Percentiles rank a stretch among this genome's conserved stretches.
These are phyloP conservation scores for Scedosporium boydii DNA, from an alignment of 2,329 filamentous ascomycete genomes.

Conservation along the genomic window DNA sequence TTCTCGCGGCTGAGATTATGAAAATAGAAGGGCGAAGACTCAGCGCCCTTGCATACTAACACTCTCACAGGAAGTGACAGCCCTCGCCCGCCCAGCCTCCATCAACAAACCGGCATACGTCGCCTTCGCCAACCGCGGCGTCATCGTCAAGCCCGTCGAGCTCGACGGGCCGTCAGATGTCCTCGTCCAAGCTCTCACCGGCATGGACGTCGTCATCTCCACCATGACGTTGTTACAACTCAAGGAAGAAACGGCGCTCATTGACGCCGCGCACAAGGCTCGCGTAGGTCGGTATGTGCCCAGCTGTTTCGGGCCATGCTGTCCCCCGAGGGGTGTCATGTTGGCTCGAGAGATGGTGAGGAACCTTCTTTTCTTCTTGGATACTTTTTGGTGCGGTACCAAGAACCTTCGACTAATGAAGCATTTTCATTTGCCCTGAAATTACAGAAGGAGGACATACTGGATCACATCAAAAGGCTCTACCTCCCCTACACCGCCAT, in stretches of 20 bases:
- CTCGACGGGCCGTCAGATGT: not conserved
- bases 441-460: constrained; percentile 35
- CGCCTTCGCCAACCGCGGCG: not conserved
- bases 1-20: too few species aligned
- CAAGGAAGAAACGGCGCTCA: not conserved
- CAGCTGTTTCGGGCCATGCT: not conserved
- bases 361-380: not conserved
- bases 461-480: constrained; percentile 36
- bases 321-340: constrained; percentile 28
- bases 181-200: not conserved
- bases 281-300: not conserved
- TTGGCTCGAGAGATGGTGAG: constrained; percentile 14
- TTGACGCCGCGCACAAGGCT: not conserved
- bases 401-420: too few species aligned
- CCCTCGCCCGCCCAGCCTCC: not conserved
- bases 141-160: not conserved
- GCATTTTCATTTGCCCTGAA: not conserved
- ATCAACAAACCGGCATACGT: not conserved
- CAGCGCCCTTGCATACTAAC: too few species aligned
- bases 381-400: too few species aligned
- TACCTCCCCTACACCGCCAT: constrained; percentile 45
- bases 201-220: not conserved
- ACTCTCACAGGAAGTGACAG: not conserved
- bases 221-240: not conserved
- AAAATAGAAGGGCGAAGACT: too few species aligned